Evolutionary conservation across 108 stramenopile genomes (phyloP), one percentile per base, ranked within the genome.

Genomic region (Conticribra weissflogii): DNA sequence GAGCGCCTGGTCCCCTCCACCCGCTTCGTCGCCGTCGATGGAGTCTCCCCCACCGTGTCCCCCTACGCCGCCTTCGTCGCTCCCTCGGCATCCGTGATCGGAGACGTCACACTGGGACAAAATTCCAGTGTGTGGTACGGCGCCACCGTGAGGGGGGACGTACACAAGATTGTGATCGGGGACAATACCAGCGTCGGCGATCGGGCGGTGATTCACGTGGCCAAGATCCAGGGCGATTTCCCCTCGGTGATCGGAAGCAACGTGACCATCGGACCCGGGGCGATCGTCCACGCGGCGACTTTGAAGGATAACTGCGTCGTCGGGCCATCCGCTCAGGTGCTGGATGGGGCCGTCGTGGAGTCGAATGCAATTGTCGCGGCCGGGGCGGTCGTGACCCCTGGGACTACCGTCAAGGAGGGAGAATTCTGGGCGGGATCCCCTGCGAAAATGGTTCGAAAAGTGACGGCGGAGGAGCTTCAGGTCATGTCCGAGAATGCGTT

Each of bases 351-450:
- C 8, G 61, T 82, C 14, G 89, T 98, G 14, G 86, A 81, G 52
- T 68, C 80, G 17, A 83, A 95, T 52, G 85, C 90, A 27, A 77
- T 93, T 15, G 60, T 98, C 18, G 93, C 84, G 12, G 74, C 96
- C 1, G 97, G 93, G 15, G 78, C 96, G 1, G 69, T 98, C 24
- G 91, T 97, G 7, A 82, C 93, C 3, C 86, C 97, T 8, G 88
- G 91, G 32, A 90, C 90, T 2, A 74, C 53, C 1, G 81, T 97
- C 15, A 82, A 86, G 12, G 49, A 76, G 27, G 93, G 96, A 30
- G 90, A 98, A 70, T 74, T 94, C 34, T 98, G 97, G 94, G 81
- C 82, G 1, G 98, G 98, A 17, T 62, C 85, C 23, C 98, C 98
- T 21, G 98, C 97, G 44, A 96, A 93, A 60, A 90, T 84, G 72